Evolutionary conservation across 176 grass and related monocot genomes (phyloP).

Genomic region (Triticum urartu): DNA sequence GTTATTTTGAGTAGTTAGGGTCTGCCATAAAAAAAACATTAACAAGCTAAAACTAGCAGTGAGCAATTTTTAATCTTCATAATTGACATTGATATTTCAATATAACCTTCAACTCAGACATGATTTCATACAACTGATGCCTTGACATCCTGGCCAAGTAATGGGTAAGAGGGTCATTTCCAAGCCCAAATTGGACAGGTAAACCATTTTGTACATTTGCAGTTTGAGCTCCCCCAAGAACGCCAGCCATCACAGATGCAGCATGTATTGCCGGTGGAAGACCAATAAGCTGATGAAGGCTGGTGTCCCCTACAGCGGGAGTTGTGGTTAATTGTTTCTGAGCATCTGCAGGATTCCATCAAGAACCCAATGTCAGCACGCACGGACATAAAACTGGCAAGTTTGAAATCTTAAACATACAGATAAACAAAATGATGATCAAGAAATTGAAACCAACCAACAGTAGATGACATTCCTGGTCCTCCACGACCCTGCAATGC

Average conservation of each 20-base stretch:
- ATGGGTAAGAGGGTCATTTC: conserved; percentile 91
- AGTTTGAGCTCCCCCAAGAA: conserved; percentile 76
- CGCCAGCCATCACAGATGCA: conserved; percentile 65
- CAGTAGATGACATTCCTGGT: conserved; percentile 78
- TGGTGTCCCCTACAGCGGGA: conserved; percentile 45
- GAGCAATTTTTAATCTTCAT: conserved; percentile 2
- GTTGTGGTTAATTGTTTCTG: conserved; percentile 57
- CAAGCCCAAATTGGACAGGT: conserved; percentile 63
- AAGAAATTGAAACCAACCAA: conserved; percentile 46
- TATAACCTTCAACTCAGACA: conserved; percentile 88
- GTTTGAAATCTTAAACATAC: conserved; percentile 5
- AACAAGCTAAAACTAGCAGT: conserved; percentile 23
- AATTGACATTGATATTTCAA: conserved; percentile 5
- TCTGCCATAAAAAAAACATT: conserved; percentile 34
- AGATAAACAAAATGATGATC: conserved; percentile 21
- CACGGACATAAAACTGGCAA: conserved; percentile 22
- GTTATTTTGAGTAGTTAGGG: conserved; percentile 74
- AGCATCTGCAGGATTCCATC: conserved; percentile 41
- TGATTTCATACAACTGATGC: conserved; percentile 72
- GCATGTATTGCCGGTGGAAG: conserved; percentile 71
- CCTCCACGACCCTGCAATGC: conserved; percentile 92
- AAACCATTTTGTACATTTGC: conserved; percentile 63
- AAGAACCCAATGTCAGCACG: conserved; percentile 16
- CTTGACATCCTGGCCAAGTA: conserved; percentile 88
- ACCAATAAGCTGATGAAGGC: conserved; percentile 74